These are phyloP conservation scores for Cudoniella acicularis DNA, from an alignment of 495 filamentous ascomycete genomes.

Conservation along the genomic window DNA sequence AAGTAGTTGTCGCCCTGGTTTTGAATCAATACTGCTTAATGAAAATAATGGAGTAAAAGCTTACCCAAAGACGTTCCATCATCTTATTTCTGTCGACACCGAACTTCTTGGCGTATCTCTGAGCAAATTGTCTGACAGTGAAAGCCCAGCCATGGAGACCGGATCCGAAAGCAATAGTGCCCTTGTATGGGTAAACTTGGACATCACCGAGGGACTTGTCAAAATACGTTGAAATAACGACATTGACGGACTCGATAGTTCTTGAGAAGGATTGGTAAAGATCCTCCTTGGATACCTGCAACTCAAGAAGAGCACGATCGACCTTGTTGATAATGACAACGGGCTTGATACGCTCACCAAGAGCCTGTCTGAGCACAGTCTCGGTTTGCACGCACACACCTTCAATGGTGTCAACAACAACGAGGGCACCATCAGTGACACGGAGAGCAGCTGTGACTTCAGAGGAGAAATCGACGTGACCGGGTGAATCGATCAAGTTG, in stretches of 20 bases:
- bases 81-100: constrained; percentile 99
- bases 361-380: constrained; percentile 98
- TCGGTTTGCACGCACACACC: constrained; percentile 99
- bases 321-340: constrained; percentile 99
- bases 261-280: constrained; percentile 99
- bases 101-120: constrained; percentile 98
- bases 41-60: constrained; percentile 20
- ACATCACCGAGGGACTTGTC: constrained; percentile 96
- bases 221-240: constrained; percentile 97
- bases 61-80: constrained; percentile 99
- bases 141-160: constrained; percentile 99
- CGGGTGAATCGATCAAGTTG: constrained; percentile 99
- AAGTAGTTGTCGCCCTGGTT: constrained; percentile 92
- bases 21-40: constrained; percentile 33
- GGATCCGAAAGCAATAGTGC: constrained; percentile 98
- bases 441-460: constrained; percentile 99
- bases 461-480: constrained; percentile 99
- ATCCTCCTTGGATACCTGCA: constrained; percentile 97
- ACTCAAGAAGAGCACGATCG: constrained; percentile 96
- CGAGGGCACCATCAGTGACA: constrained; percentile 98
- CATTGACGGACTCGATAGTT: constrained; percentile 99
- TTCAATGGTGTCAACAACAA: constrained; percentile 99
- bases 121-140: constrained; percentile 97
- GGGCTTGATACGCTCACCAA: constrained; percentile 99
- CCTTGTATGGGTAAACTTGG: constrained; percentile 94